A percentile compares a stretch with the other conserved stretches of the same genome.
These are phyloP conservation scores for Suillus ampliporus DNA, from an alignment of 768 basidiomycete genomes.

Conservation along the genomic window DNA sequence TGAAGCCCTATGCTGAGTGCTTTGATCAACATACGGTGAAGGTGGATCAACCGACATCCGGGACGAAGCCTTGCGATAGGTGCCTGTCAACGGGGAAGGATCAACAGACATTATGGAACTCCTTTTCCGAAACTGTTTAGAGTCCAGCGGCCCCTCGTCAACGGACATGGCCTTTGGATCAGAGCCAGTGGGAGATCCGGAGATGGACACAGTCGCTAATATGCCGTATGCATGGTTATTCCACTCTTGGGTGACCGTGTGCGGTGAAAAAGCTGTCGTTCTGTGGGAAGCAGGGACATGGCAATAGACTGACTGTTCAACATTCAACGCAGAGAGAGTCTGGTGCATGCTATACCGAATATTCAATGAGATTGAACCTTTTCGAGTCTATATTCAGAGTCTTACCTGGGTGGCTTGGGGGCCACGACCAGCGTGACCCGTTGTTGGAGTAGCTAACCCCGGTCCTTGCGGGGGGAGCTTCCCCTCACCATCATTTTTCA, in stretches of 20 bases:
- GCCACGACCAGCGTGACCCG: not conserved
- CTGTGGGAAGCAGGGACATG: not conserved
- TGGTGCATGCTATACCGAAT: not conserved
- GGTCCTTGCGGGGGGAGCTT: not conserved
- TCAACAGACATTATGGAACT: not conserved
- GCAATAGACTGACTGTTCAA: not conserved
- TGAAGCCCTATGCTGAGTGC: not conserved
- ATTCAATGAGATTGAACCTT: not conserved
- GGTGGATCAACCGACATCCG: not conserved
- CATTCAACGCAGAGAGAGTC: not conserved
- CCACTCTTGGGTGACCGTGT: not conserved
- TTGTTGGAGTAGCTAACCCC: not conserved
- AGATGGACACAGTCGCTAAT: conserved; percentile 1
- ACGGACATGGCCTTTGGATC: conserved; percentile 3
- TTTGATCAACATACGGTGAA: not conserved
- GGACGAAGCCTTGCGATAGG: not conserved
- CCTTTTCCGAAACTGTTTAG: not conserved
- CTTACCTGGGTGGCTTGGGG: not conserved
- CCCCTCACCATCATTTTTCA: not conserved
- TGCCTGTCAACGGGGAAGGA: not conserved
- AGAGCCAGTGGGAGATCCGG: not conserved
- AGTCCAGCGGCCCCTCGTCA: not conserved
- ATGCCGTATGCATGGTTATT: not conserved
- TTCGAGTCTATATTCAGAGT: not conserved
- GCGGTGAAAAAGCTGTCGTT: not conserved